Evolutionary conservation across 2,329 filamentous ascomycete species (phyloP).

Genomic region (Aspergillus melleus): DNA sequence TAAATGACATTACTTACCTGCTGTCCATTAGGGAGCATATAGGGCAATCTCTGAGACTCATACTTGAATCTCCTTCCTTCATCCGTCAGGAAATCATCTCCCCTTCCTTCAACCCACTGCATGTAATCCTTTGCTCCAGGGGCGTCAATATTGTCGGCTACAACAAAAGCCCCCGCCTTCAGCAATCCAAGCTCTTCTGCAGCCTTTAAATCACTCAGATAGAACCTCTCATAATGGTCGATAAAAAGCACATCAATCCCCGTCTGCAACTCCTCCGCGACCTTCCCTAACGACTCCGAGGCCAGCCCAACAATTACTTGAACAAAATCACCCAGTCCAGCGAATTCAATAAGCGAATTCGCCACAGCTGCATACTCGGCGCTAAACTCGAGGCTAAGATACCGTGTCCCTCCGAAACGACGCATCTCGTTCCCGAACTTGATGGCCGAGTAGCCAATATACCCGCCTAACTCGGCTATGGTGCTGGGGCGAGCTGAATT

Average conservation of each 20-base stretch:
- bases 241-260: slow-evolving; percentile 69
- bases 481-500: slow-evolving; percentile 60
- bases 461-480: slow-evolving; percentile 76
- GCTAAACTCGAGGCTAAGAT: slow-evolving; percentile 69
- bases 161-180: slow-evolving; percentile 45
- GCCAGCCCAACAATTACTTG: slow-evolving; percentile 68
- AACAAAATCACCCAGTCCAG: slow-evolving; percentile 66
- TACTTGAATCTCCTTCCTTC: not conserved
- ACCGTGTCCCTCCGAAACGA: slow-evolving; percentile 60
- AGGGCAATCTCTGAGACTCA: not conserved
- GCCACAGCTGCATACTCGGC: slow-evolving; percentile 71
- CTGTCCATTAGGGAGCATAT: not conserved
- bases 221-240: slow-evolving; percentile 74
- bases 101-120: not conserved
- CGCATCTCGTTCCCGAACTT: slow-evolving; percentile 67
- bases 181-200: slow-evolving; percentile 69
- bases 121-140: not conserved
- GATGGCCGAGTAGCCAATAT: slow-evolving; percentile 77
- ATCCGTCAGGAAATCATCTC: not conserved
- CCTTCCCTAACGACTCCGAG: slow-evolving; percentile 54
- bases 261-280: slow-evolving; percentile 30
- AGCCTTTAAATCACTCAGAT: slow-evolving; percentile 70
- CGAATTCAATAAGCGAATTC: slow-evolving; percentile 64
- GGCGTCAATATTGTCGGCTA: slow-evolving; percentile 1
- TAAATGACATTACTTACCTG: not conserved